A percentile compares a stretch with the other conserved stretches of the same genome.
Conservation (phyloP, 306 rosid genomes). For the Crotalaria pallida region DNA sequence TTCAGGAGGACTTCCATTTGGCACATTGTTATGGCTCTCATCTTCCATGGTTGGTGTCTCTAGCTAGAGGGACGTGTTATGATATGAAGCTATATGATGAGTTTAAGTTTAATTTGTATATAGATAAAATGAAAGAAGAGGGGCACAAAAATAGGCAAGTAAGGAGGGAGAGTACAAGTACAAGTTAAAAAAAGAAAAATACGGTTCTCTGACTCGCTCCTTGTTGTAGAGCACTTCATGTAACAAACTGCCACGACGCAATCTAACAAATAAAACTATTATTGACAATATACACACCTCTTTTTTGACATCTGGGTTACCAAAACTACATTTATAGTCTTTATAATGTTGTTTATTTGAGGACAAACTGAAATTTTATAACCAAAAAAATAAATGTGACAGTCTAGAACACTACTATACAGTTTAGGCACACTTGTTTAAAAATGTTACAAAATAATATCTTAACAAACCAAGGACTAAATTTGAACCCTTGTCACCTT, state of each 20-base stretch:
- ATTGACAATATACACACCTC: neutral
- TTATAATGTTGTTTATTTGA: neutral
- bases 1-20: conserved; percentile 45
- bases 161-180: conserved; percentile 15
- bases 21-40: conserved; percentile 33
- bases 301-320: neutral
- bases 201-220: conserved; percentile 41
- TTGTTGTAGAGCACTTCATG: conserved; percentile 17
- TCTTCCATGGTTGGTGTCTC: conserved; percentile 42
- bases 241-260: conserved; percentile 30
- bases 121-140: conserved; percentile 25
- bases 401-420: too few species aligned
- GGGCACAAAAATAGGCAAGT: conserved; percentile 41
- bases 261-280: conserved; percentile 11
- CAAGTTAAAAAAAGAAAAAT: neutral
- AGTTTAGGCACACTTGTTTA: too few species aligned
- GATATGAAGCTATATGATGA: neutral
- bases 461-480: too few species aligned
- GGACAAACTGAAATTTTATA: neutral
- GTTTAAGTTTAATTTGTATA: too few species aligned
- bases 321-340: neutral
- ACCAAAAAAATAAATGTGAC: too few species aligned
- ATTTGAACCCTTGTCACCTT: too few species aligned
- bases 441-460: too few species aligned
- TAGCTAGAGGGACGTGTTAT: conserved; percentile 6